Evolutionary conservation across 768 basidiomycete genomes (phyloP).

Genomic region (Trametes villosa): DNA sequence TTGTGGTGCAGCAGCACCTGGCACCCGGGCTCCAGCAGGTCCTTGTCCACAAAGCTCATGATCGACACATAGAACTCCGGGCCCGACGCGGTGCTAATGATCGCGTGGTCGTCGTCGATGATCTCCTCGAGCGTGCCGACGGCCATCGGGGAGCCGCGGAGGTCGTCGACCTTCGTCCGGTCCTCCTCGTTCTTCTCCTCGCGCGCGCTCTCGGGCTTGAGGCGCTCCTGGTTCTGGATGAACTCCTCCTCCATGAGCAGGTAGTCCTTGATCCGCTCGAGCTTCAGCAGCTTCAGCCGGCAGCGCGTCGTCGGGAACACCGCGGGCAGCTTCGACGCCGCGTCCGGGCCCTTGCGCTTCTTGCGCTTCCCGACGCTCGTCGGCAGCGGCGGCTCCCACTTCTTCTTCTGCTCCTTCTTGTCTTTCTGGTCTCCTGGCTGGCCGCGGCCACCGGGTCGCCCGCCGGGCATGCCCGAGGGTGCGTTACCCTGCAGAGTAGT

Average conservation of each 20-base stretch:
- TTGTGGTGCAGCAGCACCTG: conserved; percentile 96
- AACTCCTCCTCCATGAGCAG: conserved; percentile 95
- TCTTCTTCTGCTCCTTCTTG: conserved; percentile 74
- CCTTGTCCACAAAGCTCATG: conserved; percentile 98
- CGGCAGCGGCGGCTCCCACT: conserved; percentile 98
- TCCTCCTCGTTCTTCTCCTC: conserved; percentile 98
- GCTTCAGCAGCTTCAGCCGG: conserved; percentile 91
- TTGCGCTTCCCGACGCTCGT: conserved; percentile 98
- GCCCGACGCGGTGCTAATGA: conserved; percentile 91
- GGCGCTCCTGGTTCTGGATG: conserved; percentile 87
- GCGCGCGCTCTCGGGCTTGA: conserved; percentile 83
- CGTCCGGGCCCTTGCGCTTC: conserved; percentile 82
- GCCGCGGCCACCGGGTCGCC: conserved; percentile 30
- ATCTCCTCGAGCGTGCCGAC: conserved; percentile 98
- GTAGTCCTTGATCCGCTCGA: conserved; percentile 98
- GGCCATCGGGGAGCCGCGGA: conserved; percentile 96
- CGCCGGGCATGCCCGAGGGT: conserved; percentile 60
- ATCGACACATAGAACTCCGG: conserved; percentile 98
- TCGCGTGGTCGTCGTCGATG: conserved; percentile 98
- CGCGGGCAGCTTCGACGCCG: conserved; percentile 88
- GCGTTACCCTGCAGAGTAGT: conserved; percentile 63
- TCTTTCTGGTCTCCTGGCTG: conserved; percentile 48
- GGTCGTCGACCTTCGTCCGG: conserved; percentile 88
- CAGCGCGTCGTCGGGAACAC: conserved; percentile 96
- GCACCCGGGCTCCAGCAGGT: conserved; percentile 94